A percentile compares a stretch with the other conserved stretches of the same genome.
phyloP scores from a whole-genome alignment of 2,329 filamentous ascomycete species.

The Colletotrichum horii region DNA sequence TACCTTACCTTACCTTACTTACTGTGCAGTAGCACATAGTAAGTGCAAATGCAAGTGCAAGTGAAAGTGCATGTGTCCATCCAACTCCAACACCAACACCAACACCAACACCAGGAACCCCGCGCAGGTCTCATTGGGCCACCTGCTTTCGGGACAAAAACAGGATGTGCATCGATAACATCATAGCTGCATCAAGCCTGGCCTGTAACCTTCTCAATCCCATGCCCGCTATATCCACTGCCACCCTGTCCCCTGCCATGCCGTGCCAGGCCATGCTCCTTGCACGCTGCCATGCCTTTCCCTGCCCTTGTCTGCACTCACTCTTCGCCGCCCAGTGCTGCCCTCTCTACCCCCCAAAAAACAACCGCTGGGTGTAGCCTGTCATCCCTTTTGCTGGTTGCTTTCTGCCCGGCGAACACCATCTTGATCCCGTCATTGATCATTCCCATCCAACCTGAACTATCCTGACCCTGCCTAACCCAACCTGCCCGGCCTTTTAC shows the following conservation, averaged over 20 bases:
- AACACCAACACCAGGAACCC: not conserved
- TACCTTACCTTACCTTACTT: too few species aligned
- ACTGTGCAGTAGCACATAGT: too few species aligned
- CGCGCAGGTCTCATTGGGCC: conserved; percentile 15
- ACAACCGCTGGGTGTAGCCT: not conserved
- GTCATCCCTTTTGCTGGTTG: not conserved
- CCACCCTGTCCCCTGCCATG: not conserved
- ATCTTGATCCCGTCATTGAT: conserved; percentile 7
- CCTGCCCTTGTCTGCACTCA: not conserved
- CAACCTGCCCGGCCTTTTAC: not conserved
- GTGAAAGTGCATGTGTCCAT: not conserved
- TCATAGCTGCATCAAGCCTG: conserved; percentile 22
- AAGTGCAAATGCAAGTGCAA: not conserved
- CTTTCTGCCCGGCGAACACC: not conserved
- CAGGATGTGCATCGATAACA: conserved; percentile 21
- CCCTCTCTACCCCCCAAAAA: not conserved
- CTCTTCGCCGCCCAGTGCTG: not conserved
- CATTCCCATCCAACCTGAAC: conserved; percentile 2
- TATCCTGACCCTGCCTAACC: not conserved
- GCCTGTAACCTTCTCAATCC: not conserved
- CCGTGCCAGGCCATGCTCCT: not conserved
- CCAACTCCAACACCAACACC: not conserved
- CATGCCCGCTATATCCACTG: not conserved
- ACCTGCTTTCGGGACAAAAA: conserved; percentile 13
- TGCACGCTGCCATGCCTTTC: not conserved